A percentile compares a stretch with the other conserved stretches of the same genome.
These are phyloP conservation scores for Calendula officinalis DNA, from an alignment of 129 eudicot genomes.

Conservation along the genomic window DNA sequence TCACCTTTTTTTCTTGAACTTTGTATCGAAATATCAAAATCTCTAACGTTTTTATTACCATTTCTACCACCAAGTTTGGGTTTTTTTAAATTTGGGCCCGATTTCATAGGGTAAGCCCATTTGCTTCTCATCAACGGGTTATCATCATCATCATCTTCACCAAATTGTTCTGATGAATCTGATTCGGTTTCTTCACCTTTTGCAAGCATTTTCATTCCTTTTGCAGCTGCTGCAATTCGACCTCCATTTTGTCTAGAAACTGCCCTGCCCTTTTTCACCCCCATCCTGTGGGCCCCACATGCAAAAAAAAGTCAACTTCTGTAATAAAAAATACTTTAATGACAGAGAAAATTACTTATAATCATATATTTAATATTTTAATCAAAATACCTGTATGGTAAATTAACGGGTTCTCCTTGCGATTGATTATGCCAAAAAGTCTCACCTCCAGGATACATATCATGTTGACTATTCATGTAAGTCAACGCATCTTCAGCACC, in stretches of 20 bases:
- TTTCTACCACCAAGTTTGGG: slow-evolving; percentile 43
- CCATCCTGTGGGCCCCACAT: slow-evolving; percentile 36
- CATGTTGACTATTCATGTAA: slow-evolving; percentile 41
- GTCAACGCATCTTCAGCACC: slow-evolving; percentile 46
- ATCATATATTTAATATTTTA: slow-evolving; percentile 12
- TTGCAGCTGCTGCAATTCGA: slow-evolving; percentile 39
- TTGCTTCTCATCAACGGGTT: slow-evolving; percentile 95
- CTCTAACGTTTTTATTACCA: slow-evolving; percentile 29
- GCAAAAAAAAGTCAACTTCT: slow-evolving; percentile 13
- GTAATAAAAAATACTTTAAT: slow-evolving; percentile 9
- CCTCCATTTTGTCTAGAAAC: slow-evolving; percentile 50
- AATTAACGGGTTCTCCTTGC: slow-evolving; percentile 43
- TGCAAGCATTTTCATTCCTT: slow-evolving; percentile 43
- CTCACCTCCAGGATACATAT: slow-evolving; percentile 39
- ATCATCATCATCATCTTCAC: slow-evolving; percentile 57
- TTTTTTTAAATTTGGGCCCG: slow-evolving; percentile 41
- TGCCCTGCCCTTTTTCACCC: slow-evolving; percentile 39
- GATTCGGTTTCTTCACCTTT: slow-evolving; percentile 87
- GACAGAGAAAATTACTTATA: too few species aligned
- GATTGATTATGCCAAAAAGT: slow-evolving; percentile 44
- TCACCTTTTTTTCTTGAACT: slow-evolving; percentile 36
- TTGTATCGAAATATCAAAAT: slow-evolving; percentile 45
- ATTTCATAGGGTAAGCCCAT: slow-evolving; percentile 67
- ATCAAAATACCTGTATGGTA: slow-evolving; percentile 38
- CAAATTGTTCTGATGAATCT: slow-evolving; percentile 73